phyloP scores from a whole-genome alignment of 768 basidiomycete genomes.

The Lentinula sp. region DNA sequence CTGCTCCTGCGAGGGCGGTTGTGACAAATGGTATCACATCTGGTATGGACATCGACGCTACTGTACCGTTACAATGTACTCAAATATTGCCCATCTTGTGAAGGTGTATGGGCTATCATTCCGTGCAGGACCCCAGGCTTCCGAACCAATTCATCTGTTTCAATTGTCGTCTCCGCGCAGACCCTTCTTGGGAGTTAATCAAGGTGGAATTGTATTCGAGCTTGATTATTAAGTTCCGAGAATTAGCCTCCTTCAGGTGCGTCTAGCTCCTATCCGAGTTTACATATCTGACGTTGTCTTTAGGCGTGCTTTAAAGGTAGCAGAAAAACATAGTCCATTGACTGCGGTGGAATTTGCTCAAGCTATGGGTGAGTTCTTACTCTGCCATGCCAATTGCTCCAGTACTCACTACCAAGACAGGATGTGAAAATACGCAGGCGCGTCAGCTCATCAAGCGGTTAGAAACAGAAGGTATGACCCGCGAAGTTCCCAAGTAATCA shows the following conservation, averaged over 20 bases:
- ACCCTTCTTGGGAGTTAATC: constrained; percentile 67
- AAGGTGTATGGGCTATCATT: constrained; percentile 55
- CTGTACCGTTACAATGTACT: not conserved
- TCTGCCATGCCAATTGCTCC: not conserved
- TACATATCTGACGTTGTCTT: not conserved
- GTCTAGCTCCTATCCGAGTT: not conserved
- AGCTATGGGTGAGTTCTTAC: constrained; percentile 40
- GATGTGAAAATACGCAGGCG: constrained; percentile 46
- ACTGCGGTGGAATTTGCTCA: constrained; percentile 50
- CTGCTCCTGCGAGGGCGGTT: constrained; percentile 68
- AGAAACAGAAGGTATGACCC: constrained; percentile 56
- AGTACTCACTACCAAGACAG: constrained; percentile 20
- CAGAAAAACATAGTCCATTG: constrained; percentile 41
- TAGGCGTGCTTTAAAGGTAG: constrained; percentile 68
- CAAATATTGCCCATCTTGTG: not conserved
- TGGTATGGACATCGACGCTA: constrained; percentile 42
- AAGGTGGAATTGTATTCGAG: constrained; percentile 48
- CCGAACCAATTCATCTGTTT: constrained; percentile 65
- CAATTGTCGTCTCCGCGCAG: constrained; percentile 65
- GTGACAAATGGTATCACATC: constrained; percentile 67
- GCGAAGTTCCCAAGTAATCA: not conserved
- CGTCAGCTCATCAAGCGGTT: constrained; percentile 63
- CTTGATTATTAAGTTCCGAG: constrained; percentile 60
- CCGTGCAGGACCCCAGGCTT: constrained; percentile 47
- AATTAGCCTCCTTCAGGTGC: constrained; percentile 68